These are phyloP conservation scores for Colletotrichum sidae DNA, from an alignment of 2,329 filamentous ascomycete genomes.

Conservation along the genomic window DNA sequence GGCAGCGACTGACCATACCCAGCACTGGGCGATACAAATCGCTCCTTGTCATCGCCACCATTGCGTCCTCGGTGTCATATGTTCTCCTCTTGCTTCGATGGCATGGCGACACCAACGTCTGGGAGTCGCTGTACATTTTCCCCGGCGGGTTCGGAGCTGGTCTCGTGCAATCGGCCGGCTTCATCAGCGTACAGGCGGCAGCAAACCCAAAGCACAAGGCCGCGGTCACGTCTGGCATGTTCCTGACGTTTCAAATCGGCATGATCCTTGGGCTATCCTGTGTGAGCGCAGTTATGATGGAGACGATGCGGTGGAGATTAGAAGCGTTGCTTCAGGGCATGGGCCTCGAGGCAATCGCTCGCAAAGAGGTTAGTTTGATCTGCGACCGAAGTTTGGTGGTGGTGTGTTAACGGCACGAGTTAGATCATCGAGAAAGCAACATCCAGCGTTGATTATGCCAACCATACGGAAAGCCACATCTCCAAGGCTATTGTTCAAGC, in stretches of 20 bases:
- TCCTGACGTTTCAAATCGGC: constrained; percentile 51
- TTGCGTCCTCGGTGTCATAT: constrained; percentile 63
- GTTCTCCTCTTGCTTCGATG: constrained; percentile 65
- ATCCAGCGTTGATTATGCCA: constrained; percentile 48
- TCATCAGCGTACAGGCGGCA: constrained; percentile 55
- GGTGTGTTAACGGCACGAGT: background rate
- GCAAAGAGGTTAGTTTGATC: constrained; percentile 31
- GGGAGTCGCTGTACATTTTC: constrained; percentile 69
- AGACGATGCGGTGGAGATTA: constrained; percentile 38
- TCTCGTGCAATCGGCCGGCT: constrained; percentile 53
- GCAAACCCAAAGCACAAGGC: constrained; percentile 52
- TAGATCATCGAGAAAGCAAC: constrained; percentile 47
- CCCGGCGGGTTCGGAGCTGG: constrained; percentile 60
- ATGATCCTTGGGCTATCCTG: constrained; percentile 52
- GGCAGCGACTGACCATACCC: background rate
- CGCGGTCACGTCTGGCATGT: constrained; percentile 55
- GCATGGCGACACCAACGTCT: constrained; percentile 67
- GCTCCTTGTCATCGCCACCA: constrained; percentile 62
- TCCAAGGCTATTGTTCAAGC: constrained; percentile 45
- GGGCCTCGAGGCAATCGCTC: constrained; percentile 29
- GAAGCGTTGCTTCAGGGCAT: constrained; percentile 30
- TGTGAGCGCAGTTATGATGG: constrained; percentile 50
- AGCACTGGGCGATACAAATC: constrained; percentile 71
- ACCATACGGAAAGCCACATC: constrained; percentile 41
- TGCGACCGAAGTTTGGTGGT: background rate